phyloP scores from a whole-genome alignment of 139 green algal species.

The Diplosphaera chodatii region DNA sequence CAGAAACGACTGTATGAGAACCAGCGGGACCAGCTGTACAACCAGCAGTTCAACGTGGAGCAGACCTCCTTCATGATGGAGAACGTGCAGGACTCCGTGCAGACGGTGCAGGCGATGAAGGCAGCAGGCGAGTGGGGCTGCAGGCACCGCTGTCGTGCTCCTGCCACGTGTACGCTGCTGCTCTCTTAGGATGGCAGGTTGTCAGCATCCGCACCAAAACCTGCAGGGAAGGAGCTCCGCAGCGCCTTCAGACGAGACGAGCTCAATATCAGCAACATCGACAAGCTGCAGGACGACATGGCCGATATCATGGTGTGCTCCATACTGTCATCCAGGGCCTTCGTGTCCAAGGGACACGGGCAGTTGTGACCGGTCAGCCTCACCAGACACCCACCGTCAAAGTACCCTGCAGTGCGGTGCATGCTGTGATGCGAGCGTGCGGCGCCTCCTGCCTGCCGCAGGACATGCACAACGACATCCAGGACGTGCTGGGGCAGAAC shows the following conservation, averaged over 20 bases:
- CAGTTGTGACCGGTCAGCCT: too few species aligned
- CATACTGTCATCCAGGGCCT: too few species aligned
- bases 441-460: too few species aligned
- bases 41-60: slow-evolving; percentile 96
- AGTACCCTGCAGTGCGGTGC: too few species aligned
- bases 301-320: slow-evolving; percentile 76
- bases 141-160: too few species aligned
- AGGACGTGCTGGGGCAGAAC: slow-evolving; percentile 75
- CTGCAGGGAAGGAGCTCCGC: slow-evolving; percentile 86
- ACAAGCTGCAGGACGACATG: slow-evolving; percentile 94
- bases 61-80: slow-evolving; percentile 60
- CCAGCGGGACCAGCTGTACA: slow-evolving; percentile 91
- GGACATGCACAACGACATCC: slow-evolving; percentile 88
- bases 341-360: too few species aligned
- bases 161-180: too few species aligned
- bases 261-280: slow-evolving; percentile 93
- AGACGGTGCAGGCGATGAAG: slow-evolving; percentile 41
- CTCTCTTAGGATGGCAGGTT: too few species aligned
- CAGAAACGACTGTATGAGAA: slow-evolving; percentile 93
- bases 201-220: too few species aligned
- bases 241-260: slow-evolving; percentile 69
- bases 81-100: slow-evolving; percentile 50
- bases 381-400: too few species aligned
- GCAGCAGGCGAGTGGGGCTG: slow-evolving; percentile 4
- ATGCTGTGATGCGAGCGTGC: too few species aligned